Evolutionary conservation across 306 rosid genomes (phyloP).

Genomic region (Fragaria iinumae): DNA sequence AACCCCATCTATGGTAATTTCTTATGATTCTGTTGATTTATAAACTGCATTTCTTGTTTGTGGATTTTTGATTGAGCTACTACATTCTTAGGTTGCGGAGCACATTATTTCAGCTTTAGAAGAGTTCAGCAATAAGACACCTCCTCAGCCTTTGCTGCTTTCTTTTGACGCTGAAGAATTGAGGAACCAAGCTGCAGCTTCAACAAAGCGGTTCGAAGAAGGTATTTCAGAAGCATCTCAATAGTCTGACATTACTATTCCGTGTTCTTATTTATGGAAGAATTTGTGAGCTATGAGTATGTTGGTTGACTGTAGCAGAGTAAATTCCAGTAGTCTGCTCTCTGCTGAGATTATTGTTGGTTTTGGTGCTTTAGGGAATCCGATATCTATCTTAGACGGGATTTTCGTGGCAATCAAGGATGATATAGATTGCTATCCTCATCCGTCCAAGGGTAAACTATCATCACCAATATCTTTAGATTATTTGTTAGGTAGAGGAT

Average conservation of each 20-base stretch:
- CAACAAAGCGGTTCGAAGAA: constrained; percentile 81
- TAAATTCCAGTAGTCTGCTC: not conserved
- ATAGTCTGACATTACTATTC: not conserved
- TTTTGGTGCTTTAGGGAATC: constrained; percentile 56
- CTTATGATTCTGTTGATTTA: constrained; percentile 10
- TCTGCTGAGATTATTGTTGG: constrained; percentile 10
- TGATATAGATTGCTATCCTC: constrained; percentile 89
- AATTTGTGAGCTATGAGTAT: not conserved
- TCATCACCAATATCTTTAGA: not conserved
- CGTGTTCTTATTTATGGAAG: not conserved
- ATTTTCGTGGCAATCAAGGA: constrained; percentile 93
- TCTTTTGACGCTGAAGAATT: constrained; percentile 75
- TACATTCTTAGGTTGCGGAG: constrained; percentile 62
- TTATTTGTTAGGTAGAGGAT: not conserved
- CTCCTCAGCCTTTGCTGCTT: constrained; percentile 64
- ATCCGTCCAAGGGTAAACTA: constrained; percentile 73
- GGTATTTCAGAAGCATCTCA: constrained; percentile 36
- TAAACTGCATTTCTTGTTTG: constrained; percentile 15
- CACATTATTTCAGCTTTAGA: constrained; percentile 57
- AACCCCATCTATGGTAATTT: constrained; percentile 69
- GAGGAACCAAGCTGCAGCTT: constrained; percentile 82
- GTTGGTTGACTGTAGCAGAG: constrained; percentile 22
- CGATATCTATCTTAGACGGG: constrained; percentile 89
- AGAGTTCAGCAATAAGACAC: constrained; percentile 54
- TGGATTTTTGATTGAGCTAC: not conserved